Conservation (phyloP, 148 eudicot genomes). For the Rhododendron vialii region DNA sequence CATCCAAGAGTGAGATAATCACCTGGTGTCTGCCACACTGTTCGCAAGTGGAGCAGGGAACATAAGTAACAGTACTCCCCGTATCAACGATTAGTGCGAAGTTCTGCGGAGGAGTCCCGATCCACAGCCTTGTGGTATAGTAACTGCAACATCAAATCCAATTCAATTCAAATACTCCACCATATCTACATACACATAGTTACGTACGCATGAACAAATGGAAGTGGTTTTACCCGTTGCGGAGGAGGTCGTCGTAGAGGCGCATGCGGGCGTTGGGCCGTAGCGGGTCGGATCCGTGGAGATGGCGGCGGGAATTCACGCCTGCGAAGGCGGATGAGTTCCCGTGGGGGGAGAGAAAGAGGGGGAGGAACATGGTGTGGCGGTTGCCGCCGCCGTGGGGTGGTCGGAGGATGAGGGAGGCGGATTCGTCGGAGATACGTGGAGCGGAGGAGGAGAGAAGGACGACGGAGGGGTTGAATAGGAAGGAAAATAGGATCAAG, state of each 20-base stretch:
- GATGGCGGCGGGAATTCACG: slow-evolving; percentile 42
- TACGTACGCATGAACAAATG: background rate
- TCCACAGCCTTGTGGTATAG: slow-evolving; percentile 78
- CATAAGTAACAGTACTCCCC: slow-evolving; percentile 97
- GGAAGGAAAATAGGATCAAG: background rate
- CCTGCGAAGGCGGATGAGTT: slow-evolving; percentile 12
- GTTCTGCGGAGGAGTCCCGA: slow-evolving; percentile 84
- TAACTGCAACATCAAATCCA: slow-evolving; percentile 42
- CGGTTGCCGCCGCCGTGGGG: slow-evolving; percentile 17
- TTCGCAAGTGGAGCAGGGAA: slow-evolving; percentile 87
- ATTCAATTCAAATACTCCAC: background rate
- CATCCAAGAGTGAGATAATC: background rate
- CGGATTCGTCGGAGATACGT: slow-evolving; percentile 5
- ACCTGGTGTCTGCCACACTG: slow-evolving; percentile 98
- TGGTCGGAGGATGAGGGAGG: slow-evolving; percentile 17
- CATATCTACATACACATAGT: background rate
- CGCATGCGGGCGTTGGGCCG: slow-evolving; percentile 65
- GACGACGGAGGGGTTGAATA: background rate
- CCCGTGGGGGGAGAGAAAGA: slow-evolving; percentile 30
- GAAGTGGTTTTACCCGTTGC: slow-evolving; percentile 52
- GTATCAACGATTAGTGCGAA: slow-evolving; percentile 92
- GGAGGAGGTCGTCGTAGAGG: slow-evolving; percentile 81
- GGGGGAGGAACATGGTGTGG: slow-evolving; percentile 52
- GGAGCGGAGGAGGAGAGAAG: slow-evolving; percentile 20
- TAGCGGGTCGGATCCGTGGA: slow-evolving; percentile 32